These are phyloP conservation scores for Backusella tarrabulga DNA, from an alignment of 192 early-diverging fungal genomes.

Conservation along the genomic window DNA sequence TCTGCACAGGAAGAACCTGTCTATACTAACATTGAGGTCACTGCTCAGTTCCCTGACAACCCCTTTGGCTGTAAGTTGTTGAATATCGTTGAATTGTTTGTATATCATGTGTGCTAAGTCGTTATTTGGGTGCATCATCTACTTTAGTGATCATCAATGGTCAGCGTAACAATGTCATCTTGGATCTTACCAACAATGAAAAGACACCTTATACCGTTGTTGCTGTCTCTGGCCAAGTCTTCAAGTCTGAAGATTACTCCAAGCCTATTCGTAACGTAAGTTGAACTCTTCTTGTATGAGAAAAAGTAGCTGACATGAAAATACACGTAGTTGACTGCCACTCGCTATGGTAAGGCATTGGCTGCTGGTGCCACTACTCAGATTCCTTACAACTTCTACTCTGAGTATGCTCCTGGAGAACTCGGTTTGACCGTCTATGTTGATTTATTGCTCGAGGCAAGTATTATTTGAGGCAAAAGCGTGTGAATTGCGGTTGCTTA, in stretches of 20 bases:
- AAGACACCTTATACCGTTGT: conserved; percentile 26
- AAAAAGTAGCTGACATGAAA: too few species aligned
- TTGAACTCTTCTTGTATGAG: not conserved
- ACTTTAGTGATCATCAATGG: conserved; percentile 44
- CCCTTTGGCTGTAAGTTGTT: conserved; percentile 40
- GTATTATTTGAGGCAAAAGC: not conserved
- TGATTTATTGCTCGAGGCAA: conserved; percentile 42
- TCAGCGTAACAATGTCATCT: conserved; percentile 36
- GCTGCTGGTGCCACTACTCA: conserved; percentile 32
- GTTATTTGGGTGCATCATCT: not conserved
- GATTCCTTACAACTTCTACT: conserved; percentile 45
- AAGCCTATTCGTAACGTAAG: conserved; percentile 43
- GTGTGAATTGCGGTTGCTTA: not conserved
- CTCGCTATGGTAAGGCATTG: conserved; percentile 34
- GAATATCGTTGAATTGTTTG: not conserved
- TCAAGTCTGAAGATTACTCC: conserved; percentile 28
- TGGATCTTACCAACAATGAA: conserved; percentile 43
- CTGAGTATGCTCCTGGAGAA: conserved; percentile 47
- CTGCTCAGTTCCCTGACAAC: conserved; percentile 37
- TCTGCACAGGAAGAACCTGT: conserved; percentile 21
- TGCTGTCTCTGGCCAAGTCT: conserved; percentile 29
- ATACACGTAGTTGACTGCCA: conserved; percentile 25
- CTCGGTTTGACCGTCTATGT: conserved; percentile 43
- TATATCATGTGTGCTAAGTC: not conserved
- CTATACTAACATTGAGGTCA: conserved; percentile 19